Evolutionary conservation across 495 filamentous ascomycete genomes (phyloP).

Genomic region (Baudoinia panamericana): DNA sequence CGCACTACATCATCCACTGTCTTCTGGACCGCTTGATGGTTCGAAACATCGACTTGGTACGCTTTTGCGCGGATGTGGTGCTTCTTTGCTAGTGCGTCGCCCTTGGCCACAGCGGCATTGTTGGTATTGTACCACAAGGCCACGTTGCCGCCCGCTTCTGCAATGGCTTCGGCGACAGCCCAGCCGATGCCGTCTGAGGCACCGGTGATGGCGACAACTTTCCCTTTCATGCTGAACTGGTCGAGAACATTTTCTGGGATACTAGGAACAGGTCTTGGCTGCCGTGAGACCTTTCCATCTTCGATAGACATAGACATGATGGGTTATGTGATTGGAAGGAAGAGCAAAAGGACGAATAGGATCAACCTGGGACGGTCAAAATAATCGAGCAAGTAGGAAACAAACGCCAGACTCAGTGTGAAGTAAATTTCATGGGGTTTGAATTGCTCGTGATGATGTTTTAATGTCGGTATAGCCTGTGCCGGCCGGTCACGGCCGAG

Average conservation of each 20-base stretch:
- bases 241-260: constrained; percentile 35
- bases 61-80: constrained; percentile 30
- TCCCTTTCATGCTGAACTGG: constrained; percentile 33
- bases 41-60: constrained; percentile 29
- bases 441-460: too few relatives aligned
- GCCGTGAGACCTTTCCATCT: constrained; percentile 28
- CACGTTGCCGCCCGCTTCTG: constrained; percentile 24
- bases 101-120: constrained; percentile 26
- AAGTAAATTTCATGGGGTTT: too few relatives aligned
- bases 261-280: constrained; percentile 33
- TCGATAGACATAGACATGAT: constrained; percentile 38
- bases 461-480: too few relatives aligned
- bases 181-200: constrained; percentile 25
- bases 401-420: too few relatives aligned
- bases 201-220: constrained; percentile 25
- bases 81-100: constrained; percentile 23
- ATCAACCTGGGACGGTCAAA: too few relatives aligned
- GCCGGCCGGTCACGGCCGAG: too few relatives aligned
- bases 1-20: constrained; percentile 29
- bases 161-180: constrained; percentile 25
- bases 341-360: too few relatives aligned
- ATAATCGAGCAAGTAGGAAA: too few relatives aligned
- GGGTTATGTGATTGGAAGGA: too few relatives aligned
- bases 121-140: constrained; percentile 29
- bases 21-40: constrained; percentile 24